Evolutionary conservation across 345 rosid species (phyloP), one percentile per base, ranked within the genome.

Genomic region (Gossypium stocksii): DNA sequence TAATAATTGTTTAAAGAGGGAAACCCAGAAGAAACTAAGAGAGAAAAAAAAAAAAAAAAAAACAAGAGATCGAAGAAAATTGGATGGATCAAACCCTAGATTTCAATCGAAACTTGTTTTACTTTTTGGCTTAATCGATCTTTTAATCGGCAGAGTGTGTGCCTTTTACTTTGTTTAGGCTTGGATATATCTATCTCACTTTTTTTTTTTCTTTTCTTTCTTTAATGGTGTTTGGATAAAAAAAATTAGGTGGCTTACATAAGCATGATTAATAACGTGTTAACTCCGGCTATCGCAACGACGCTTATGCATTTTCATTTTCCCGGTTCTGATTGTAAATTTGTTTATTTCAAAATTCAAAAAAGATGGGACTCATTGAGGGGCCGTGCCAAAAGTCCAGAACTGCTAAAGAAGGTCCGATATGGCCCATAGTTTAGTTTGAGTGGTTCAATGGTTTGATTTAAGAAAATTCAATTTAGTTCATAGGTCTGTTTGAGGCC

Each of bases 1-100:
- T 94, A 75, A 68, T 79, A 63, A 41, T 41, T 12, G 48, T 51
- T 60, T 72, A 45, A 63, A 49, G 64, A 22, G 41, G 57, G 3
- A 67, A 67, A 27, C 25, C 38, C 51, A 57, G 11, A 20, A 19
- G 14, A 1, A 64, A 43, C 7, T 3, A 64, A 64, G 17, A 38
- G 11, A 29, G 38, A 29, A 29, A 29, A 27, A 29, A 3, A 3
- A 3, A 29, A 3, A 29, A 4, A 34, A 4, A 27, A 25, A 25
- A 25, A 1, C 2, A 25, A 62, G 34, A 52, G 70, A 58, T 19
- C 7, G 46, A n/a, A 9, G 66, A 45, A 56, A 54, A 66, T 41
- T 59, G 25, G 54, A 56, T 20, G 14, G 60, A 56, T 56, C 16
- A 57, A 74, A 74, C 19, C 77, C 62, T 74, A 25, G 9, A 41